Percentiles rank a stretch among this genome's conserved stretches.
Evolutionary conservation across 768 basidiomycete genomes (phyloP).

Genomic region (Peribolospora baueri): DNA sequence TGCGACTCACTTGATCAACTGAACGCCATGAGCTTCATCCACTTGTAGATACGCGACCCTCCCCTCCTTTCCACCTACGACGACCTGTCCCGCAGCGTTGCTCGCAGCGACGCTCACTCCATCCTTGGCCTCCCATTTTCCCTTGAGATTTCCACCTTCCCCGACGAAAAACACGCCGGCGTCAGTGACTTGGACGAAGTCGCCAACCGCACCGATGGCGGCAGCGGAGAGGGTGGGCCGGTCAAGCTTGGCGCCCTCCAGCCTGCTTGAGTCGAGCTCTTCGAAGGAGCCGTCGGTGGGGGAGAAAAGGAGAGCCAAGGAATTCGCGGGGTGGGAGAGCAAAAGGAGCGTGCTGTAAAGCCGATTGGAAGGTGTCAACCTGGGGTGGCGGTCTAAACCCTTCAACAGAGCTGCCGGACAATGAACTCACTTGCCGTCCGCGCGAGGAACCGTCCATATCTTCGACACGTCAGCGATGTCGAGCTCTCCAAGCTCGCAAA

Average conservation of each 20-base stretch:
- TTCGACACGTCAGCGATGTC: conserved; percentile 32
- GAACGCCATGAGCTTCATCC: conserved; percentile 13
- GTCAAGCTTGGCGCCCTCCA: conserved; percentile 27
- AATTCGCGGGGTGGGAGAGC: neutral
- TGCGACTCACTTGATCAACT: neutral
- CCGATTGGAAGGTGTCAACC: neutral
- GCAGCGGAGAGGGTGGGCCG: conserved; percentile 39
- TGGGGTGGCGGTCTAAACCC: neutral
- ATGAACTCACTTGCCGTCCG: neutral
- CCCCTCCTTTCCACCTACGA: conserved; percentile 11
- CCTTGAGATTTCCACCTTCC: conserved; percentile 17
- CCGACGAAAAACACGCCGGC: conserved; percentile 34
- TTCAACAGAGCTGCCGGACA: neutral
- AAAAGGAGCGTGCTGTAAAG: neutral
- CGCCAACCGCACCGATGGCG: conserved; percentile 33
- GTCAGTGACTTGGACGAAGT: conserved; percentile 49
- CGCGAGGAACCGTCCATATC: conserved; percentile 27
- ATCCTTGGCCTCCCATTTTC: conserved; percentile 1
- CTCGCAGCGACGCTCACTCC: conserved; percentile 9
- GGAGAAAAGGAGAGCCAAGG: conserved; percentile 8
- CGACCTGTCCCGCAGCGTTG: conserved; percentile 2
- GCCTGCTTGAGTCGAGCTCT: conserved; percentile 20
- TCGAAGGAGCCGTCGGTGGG: conserved; percentile 16
- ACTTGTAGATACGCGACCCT: conserved; percentile 31
- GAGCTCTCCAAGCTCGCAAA: conserved; percentile 37